A percentile compares a stretch with the other conserved stretches of the same genome.
Evolutionary conservation across 164 flowering plant species (phyloP).

Genomic region (Akebia trifoliata): DNA sequence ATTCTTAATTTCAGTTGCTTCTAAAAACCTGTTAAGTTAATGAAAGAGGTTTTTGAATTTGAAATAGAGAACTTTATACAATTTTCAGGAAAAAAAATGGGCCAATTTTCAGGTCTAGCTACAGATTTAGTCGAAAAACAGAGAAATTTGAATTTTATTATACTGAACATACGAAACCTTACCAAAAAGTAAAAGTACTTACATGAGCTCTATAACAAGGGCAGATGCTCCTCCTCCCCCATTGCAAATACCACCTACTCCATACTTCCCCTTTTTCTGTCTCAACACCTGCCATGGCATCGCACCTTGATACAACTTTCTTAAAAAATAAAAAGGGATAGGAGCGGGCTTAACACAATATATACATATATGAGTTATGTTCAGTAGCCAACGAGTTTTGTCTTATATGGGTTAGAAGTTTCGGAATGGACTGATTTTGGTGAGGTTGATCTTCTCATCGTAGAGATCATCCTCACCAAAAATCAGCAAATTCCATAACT

Average conservation of each 20-base stretch:
- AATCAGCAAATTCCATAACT: too few relatives aligned
- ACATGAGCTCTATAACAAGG: constrained; percentile 72
- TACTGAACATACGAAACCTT: constrained; percentile 1
- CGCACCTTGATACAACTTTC: neutral
- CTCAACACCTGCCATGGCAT: constrained; percentile 52
- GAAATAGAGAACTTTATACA: constrained; percentile 1
- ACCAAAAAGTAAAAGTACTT: constrained; percentile 35
- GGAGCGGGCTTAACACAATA: neutral
- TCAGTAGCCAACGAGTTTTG: too few relatives aligned
- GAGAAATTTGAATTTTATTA: neutral
- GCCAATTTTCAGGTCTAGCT: neutral
- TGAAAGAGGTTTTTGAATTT: neutral
- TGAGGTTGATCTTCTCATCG: too few relatives aligned
- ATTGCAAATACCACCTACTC: constrained; percentile 69
- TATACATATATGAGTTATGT: neutral
- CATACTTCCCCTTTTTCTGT: constrained; percentile 60
- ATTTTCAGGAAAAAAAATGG: neutral
- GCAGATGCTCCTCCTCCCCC: constrained; percentile 95
- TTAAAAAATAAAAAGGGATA: neutral
- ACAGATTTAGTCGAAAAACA: neutral
- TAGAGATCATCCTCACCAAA: too few relatives aligned
- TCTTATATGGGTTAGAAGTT: too few relatives aligned
- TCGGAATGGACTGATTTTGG: too few relatives aligned
- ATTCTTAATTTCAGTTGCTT: neutral
- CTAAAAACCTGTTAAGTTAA: neutral